Conservation (phyloP, 75 land plant genomes). For the Pinus tabuliformis region DNA sequence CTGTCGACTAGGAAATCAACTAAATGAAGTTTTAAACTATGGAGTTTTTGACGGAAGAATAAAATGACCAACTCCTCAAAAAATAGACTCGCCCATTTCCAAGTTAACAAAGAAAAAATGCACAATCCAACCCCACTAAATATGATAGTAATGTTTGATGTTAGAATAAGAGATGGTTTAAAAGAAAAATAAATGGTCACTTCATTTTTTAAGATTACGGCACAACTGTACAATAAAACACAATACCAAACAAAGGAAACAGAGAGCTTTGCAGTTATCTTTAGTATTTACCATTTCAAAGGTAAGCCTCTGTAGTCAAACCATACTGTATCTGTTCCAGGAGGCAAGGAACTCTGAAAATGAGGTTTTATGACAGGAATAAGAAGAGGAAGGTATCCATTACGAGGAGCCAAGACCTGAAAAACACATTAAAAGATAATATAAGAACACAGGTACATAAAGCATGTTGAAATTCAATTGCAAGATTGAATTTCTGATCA, state of each 20-base stretch:
- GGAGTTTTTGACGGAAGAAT: not conserved
- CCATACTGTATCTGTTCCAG: conserved; percentile 85
- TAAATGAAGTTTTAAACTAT: not conserved
- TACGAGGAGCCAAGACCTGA: conserved; percentile 80
- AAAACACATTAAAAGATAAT: conserved; percentile 9
- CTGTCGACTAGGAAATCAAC: not conserved
- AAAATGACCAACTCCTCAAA: not conserved
- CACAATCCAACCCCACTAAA: not conserved
- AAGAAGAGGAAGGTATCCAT: conserved; percentile 91
- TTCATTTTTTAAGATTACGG: not conserved
- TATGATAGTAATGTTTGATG: not conserved
- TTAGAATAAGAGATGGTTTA: not conserved
- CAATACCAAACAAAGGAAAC: not conserved
- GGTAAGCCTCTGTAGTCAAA: conserved; percentile 95
- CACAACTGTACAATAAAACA: not conserved
- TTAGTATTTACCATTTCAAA: conserved; percentile 89
- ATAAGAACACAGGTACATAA: too few relatives aligned
- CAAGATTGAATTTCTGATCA: too few relatives aligned
- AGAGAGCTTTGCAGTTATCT: not conserved
- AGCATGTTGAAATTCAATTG: too few relatives aligned
- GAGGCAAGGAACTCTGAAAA: conserved; percentile 74
- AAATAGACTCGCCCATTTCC: not conserved
- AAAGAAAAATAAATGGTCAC: not conserved
- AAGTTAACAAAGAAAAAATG: not conserved
- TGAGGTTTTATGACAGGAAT: conserved; percentile 60